These are phyloP conservation scores for Nemania diffusa DNA, from an alignment of 2,329 filamentous ascomycete genomes.

Conservation along the genomic window DNA sequence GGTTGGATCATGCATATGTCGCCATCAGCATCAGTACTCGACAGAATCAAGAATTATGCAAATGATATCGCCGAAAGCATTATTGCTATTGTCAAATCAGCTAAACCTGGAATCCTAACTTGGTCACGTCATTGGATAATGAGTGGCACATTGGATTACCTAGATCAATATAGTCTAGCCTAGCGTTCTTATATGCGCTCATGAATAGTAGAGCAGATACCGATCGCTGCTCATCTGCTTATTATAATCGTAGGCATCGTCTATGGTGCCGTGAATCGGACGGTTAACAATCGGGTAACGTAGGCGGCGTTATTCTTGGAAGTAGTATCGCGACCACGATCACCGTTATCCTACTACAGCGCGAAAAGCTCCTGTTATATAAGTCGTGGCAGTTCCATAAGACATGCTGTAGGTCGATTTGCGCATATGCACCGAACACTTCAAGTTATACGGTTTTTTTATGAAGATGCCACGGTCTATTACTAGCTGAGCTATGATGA, in stretches of 20 bases:
- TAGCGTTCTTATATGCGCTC: no score
- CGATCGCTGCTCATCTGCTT: neutral
- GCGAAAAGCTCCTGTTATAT: neutral
- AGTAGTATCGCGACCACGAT: neutral
- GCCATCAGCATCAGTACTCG: no score
- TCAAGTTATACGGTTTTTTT: neutral
- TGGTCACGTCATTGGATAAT: no score
- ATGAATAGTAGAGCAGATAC: neutral
- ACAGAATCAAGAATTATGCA: no score
- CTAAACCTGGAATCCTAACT: neutral
- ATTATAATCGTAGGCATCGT: neutral
- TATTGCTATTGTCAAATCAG: neutral
- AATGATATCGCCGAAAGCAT: neutral
- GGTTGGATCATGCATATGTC: no score
- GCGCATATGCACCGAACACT: neutral
- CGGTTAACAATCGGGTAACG: neutral
- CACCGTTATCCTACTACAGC: neutral
- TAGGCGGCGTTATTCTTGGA: constrained; percentile 4
- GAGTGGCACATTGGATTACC: no score
- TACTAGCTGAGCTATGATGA: neutral
- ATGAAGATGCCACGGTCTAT: neutral
- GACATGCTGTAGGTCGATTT: no score
- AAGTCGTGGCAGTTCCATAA: neutral
- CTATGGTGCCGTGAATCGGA: constrained; percentile 5
- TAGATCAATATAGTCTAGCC: neutral